Conservation (phyloP, 1,284 basidiomycete genomes). For the Tilletia indica region DNA sequence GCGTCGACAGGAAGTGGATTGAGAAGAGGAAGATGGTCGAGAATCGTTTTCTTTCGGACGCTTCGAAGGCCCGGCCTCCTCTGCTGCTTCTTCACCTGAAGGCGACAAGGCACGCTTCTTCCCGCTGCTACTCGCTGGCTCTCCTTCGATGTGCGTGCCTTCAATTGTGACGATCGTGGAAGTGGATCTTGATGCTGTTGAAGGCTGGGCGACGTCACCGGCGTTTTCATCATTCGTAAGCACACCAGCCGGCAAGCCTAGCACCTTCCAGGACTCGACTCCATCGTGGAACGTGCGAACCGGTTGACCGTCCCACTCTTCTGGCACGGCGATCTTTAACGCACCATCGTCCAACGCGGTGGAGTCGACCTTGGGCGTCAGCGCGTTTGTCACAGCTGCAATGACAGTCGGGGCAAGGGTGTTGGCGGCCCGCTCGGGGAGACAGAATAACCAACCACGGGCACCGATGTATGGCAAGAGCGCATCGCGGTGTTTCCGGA, state of each 20-base stretch:
- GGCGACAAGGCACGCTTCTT: constrained; percentile 7
- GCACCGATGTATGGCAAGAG: constrained; percentile 43
- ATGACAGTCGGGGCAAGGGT: too few species aligned
- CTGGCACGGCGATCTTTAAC: background rate
- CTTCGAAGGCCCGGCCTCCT: background rate
- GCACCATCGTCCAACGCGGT: background rate
- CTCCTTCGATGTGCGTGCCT: too few species aligned
- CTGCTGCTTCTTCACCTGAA: background rate
- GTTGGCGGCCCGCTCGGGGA: constrained; percentile 22
- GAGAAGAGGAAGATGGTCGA: background rate
- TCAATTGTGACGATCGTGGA: background rate
- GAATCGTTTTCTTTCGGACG: too few species aligned
- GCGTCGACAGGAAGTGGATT: too few species aligned
- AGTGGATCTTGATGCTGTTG: background rate
- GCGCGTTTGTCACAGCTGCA: too few species aligned
- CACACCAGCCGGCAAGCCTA: background rate
- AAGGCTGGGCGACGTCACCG: background rate
- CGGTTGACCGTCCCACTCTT: background rate
- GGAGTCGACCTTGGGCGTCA: too few species aligned
- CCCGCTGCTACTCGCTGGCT: background rate
- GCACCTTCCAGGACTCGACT: constrained; percentile 1
- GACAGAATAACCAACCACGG: constrained; percentile 37
- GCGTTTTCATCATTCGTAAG: background rate
- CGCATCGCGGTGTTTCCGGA: constrained; percentile 33
- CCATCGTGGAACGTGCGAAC: background rate